Conservation (phyloP, 2,329 filamentous ascomycete genomes). For the Trichoderma oligosporum region DNA sequence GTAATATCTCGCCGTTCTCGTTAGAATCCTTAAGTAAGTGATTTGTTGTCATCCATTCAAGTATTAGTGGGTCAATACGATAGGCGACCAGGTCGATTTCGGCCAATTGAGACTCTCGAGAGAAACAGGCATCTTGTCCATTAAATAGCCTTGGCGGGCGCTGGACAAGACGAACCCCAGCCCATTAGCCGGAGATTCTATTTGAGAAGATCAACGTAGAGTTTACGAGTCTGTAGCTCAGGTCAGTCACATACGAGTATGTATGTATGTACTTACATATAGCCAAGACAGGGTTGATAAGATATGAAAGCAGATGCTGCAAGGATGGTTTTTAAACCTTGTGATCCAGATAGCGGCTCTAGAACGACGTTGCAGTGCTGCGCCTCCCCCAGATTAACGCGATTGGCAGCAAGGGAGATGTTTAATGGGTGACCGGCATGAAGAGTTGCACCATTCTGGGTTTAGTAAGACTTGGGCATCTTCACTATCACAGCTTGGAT, state of each 20-base stretch:
- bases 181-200: neutral
- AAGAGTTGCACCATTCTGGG: too few species aligned
- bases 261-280: too few species aligned
- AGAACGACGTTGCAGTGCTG: conserved; percentile 5
- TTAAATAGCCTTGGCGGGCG: neutral
- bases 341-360: neutral
- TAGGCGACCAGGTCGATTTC: neutral
- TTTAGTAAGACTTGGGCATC: too few species aligned
- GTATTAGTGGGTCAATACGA: conserved; percentile 15
- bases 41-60: conserved; percentile 13
- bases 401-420: neutral
- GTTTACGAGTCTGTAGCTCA: too few species aligned
- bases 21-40: neutral
- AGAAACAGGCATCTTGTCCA: conserved; percentile 7
- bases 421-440: neutral
- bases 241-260: too few species aligned
- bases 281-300: too few species aligned
- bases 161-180: neutral
- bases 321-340: neutral
- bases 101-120: conserved; percentile 11
- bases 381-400: conserved; percentile 15
- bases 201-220: neutral
- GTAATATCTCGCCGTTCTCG: neutral
- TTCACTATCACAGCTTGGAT: too few species aligned
- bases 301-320: neutral